Base-by-base conservation (phyloP, 2,329 filamentous ascomycete species). In the Xenosphaeropsis pyriputrescens region DNA sequence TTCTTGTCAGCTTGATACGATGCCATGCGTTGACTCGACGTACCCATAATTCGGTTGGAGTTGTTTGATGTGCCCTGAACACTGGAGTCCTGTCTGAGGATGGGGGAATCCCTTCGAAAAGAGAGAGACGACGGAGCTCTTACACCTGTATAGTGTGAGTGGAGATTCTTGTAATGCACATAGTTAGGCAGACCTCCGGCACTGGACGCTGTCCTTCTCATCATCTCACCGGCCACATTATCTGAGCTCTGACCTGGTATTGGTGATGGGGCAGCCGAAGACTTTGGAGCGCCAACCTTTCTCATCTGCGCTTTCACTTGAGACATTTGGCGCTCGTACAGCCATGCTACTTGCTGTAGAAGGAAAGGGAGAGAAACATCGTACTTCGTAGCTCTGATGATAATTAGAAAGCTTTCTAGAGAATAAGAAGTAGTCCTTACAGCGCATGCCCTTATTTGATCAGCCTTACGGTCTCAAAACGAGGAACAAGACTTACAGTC, bases 251-350 rank as follows among this genome's bases (percentile, higher is more conserved):
- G 57, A 22, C 67, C 64, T 13, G 69, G 72, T 13, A 69, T 52
- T 2, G 76, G 73, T 2, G 75, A 75, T 1, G 70, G 67, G 1
- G 68, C 66, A 14, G 65, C 59, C 3, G 74, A 74, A 40, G 62
- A 55, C 41, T 69, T 69, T 37, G 68, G 66, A 6, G 68, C 69
- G 2, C 71, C 75, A 32, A 79, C 75, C 53, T 80, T 91, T 43
- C 83, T 76, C 65, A 96, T 85, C 60, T 95, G 86, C 15, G 83
- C 86, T 47, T 85, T 76, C 35, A 96, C 84, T 55, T 95, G 85
- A 1, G 84, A 83, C 18, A 93, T 72, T 61, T 96, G 85, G 37
- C 84, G 72, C 55, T 96, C 88, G 53, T 91, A 94, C 5, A 96
- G 72, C 72, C 86, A 94, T 57, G 85, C 86, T 45, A 86, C 86